Base-by-base conservation (phyloP, 2,329 filamentous ascomycete genomes). In the Parascedosporium putredinis region DNA sequence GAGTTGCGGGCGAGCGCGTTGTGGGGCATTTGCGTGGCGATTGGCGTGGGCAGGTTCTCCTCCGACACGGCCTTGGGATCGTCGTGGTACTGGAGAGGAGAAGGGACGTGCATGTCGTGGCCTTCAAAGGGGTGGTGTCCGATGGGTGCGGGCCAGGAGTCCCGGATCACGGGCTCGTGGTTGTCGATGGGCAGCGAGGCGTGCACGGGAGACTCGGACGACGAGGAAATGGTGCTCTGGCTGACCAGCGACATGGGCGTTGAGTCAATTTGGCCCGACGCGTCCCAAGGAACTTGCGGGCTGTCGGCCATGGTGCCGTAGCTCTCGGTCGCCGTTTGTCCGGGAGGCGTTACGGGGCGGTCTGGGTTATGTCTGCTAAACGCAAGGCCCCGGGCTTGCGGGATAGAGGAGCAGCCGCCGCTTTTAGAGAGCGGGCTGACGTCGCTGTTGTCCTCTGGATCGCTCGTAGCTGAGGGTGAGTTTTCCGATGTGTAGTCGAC, bases 181-280 rank as follows among this genome's bases (percentile, higher is more conserved):
- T 58, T 60, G 44, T 61, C 60, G 12, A 49, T 53, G 0, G 55
- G 52, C 23, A 57, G 47, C 2, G 58, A 51, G 1, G 57, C 57
- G 49, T 59, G 60, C 5, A 58, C 50, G 1, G 63, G 65, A 3
- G 65, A 66, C 0, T 60, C 59, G 0, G 62, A 59, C 0, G 59
- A 52, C 0, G 67, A 64, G 9, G 64, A 64, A 2, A 66, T 45
- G 1, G 65, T 67, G 22, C 59, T 63, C 34, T 62, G 61, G 57
- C 65, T 68, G 42, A 56, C 59, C 16, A 62, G 40, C 1, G 66
- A 69, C 42, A 58, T 57, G 0, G 47, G 66, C 64, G 1, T 62
- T 60, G 16, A 50, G 16, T 46, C 31, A 12, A 47, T 33, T 6
- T 29, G 31, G 4, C 23, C 49, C 5, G 62, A 65, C 3, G 53